Conservation (phyloP, 2,329 filamentous ascomycete genomes). For the Sclerotinia subarctica region DNA sequence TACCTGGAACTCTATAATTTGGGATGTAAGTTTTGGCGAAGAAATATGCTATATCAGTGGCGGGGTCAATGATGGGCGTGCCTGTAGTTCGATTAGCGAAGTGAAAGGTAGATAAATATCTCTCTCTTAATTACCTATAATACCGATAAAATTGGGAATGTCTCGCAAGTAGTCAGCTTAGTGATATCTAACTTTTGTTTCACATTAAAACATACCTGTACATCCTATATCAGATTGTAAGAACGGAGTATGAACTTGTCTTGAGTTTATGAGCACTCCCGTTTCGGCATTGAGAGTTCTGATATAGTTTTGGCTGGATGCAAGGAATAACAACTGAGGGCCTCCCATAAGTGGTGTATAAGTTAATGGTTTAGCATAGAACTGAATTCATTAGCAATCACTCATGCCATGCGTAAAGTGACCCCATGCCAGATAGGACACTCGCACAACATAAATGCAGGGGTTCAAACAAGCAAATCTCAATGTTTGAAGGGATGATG, state of each 20-base stretch:
- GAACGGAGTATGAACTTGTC: constrained; percentile 50
- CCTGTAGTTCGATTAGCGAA: neutral
- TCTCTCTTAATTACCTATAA: constrained; percentile 18
- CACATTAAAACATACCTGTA: constrained; percentile 1
- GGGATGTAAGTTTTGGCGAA: constrained; percentile 29
- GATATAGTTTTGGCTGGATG: constrained; percentile 57
- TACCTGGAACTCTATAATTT: constrained; percentile 12
- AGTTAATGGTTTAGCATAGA: constrained; percentile 51
- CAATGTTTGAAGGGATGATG: neutral
- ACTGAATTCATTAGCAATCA: constrained; percentile 47
- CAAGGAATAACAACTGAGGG: constrained; percentile 53
- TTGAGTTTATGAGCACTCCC: constrained; percentile 47
- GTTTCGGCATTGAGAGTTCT: constrained; percentile 56
- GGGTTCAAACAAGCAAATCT: neutral
- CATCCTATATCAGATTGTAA: constrained; percentile 47
- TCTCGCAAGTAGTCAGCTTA: constrained; percentile 10
- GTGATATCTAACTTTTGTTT: neutral
- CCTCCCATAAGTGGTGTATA: constrained; percentile 49
- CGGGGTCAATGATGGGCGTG: constrained; percentile 28
- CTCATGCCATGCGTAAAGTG: constrained; percentile 41
- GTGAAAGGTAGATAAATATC: neutral
- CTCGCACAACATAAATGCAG: neutral
- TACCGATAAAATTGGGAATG: constrained; percentile 27
- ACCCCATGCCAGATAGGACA: neutral
- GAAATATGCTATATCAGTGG: constrained; percentile 29